Percentiles rank a stretch among this genome's conserved stretches.
Conservation (phyloP, 176 grass and related monocot genomes). For the Avena eriantha region DNA sequence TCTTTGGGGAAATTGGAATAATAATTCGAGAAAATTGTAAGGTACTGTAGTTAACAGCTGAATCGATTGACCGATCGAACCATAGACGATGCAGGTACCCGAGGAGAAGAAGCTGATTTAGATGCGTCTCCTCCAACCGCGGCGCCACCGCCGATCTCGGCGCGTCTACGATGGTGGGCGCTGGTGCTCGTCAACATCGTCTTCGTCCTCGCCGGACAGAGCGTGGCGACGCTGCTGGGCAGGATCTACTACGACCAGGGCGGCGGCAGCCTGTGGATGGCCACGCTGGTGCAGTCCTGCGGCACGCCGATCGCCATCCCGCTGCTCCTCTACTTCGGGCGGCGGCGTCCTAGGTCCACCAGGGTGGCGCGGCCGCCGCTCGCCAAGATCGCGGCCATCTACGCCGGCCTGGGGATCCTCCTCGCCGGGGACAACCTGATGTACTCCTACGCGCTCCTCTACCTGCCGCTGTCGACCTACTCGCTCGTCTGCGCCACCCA, state of each 20-base stretch:
- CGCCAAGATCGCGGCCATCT: constrained; percentile 48
- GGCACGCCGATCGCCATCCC: constrained; percentile 52
- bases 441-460: constrained; percentile 76
- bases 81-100: constrained; percentile 33
- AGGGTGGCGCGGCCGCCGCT: constrained; percentile 23
- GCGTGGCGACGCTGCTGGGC: constrained; percentile 54
- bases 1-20: background rate
- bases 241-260: constrained; percentile 64
- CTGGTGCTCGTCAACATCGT: constrained; percentile 46
- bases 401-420: constrained; percentile 58
- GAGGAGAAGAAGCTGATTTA: background rate
- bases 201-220: constrained; percentile 51
- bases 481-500: constrained; percentile 60
- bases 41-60: background rate
- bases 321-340: constrained; percentile 43
- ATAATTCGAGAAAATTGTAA: background rate
- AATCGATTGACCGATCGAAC: background rate
- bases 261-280: constrained; percentile 54
- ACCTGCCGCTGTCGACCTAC: constrained; percentile 70
- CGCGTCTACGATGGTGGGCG: constrained; percentile 48
- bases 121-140: background rate
- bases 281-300: constrained; percentile 61
- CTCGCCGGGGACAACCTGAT: constrained; percentile 63
- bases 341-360: background rate
- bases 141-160: background rate